Conservation (phyloP, 306 rosid species). For the Prunus salicina region DNA sequence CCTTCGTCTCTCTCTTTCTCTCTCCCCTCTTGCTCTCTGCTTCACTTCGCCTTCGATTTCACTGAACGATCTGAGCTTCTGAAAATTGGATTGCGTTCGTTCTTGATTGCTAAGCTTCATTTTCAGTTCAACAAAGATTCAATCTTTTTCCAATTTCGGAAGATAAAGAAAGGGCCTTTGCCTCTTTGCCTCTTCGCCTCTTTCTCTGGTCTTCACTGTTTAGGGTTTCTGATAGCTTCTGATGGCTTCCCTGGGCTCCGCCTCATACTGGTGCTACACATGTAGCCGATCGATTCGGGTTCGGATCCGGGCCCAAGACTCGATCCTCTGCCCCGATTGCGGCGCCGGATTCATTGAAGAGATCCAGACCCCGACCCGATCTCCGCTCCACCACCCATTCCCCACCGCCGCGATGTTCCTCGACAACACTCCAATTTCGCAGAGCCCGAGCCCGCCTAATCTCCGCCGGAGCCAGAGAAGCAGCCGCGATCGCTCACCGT, state of each 20-base stretch:
- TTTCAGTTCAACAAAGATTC: neutral
- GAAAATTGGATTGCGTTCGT: neutral
- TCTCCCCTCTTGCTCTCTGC: neutral
- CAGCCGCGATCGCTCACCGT: constrained; percentile 57
- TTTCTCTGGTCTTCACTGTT: neutral
- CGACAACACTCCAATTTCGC: constrained; percentile 29
- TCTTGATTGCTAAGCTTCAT: neutral
- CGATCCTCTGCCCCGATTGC: constrained; percentile 53
- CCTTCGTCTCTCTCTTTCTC: neutral
- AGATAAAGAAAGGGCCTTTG: neutral
- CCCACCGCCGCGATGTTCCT: constrained; percentile 41
- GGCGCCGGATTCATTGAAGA: constrained; percentile 57
- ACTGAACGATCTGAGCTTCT: neutral
- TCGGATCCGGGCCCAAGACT: constrained; percentile 35
- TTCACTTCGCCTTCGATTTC: neutral
- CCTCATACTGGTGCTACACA: constrained; percentile 61
- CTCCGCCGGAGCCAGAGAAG: constrained; percentile 37
- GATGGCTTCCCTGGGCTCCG: constrained; percentile 47
- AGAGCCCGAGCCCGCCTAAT: constrained; percentile 34
- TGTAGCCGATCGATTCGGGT: constrained; percentile 47
- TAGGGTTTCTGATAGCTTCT: neutral
- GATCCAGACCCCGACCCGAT: constrained; percentile 38
- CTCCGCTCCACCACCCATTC: constrained; percentile 36
- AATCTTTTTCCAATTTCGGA: neutral
- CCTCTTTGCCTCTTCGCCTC: neutral